Base-by-base conservation (phyloP, 2,329 filamentous ascomycete species). In the Nigrospora osmanthi region DNA sequence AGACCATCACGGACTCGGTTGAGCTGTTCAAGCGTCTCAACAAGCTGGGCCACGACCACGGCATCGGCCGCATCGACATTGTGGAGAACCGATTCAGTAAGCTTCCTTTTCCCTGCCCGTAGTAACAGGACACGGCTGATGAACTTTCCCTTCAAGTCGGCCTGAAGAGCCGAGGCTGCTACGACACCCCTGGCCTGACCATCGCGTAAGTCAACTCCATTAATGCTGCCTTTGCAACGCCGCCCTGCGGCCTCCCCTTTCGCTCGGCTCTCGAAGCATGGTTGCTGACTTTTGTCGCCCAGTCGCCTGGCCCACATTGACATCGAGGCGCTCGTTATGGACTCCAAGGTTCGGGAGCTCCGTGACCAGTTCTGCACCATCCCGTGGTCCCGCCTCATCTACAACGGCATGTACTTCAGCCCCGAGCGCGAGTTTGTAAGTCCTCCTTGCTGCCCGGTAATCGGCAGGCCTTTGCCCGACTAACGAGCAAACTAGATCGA, bases 1-100 rank as follows among this genome's bases (percentile, higher is more conserved):
- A 85, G 70, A 73, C 70, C 34, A 73, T 79, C 54, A 87, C 84
- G 45, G 83, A 85, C 58, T 72, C 80, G 6, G 74, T 88, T 45
- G 81, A 85, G 59, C 71, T 91, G 46, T 91, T 91, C 73, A 71
- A 80, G 49, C 74, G 78, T 45, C 73, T 80, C 55, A 90, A 90
- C 69, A 71, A 78, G 47, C 83, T 91, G 52, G 87, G 79, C 52
- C 76, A 79, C 62, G 75, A 72, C 52, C 72, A 89, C 69, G 87
- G 87, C 62, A 78, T 91, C 54, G 87, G 87, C 57, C 75, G 87
- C 58, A 83, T 91, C 53, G 87, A 91, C 65, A 91, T 91, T 60
- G 45, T 44, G 19, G 46, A 53, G 59, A 86, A 87, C 71, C 78
- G 87, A 44, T 69, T 67, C 50, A 64, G 87, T 43, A 17, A 23